Percentiles rank a stretch among this genome's conserved stretches.
phyloP scores from a whole-genome alignment of 2,329 filamentous ascomycete genomes.

The Nothopassalora personata region DNA sequence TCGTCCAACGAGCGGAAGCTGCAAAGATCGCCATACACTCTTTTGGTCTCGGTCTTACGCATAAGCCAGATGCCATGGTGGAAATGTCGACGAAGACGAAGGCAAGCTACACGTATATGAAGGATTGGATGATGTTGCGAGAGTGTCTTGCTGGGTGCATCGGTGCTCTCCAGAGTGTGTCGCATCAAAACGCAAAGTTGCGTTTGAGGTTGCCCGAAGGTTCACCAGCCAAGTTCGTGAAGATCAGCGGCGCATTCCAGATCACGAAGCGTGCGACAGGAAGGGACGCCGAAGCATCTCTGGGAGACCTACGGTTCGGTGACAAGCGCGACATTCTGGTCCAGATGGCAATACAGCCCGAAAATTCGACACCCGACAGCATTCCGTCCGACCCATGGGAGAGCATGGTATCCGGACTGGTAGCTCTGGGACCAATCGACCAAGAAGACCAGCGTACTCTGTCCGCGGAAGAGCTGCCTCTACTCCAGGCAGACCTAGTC shows the following conservation, averaged over 20 bases:
- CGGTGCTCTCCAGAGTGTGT: conserved; percentile 84
- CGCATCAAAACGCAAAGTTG: conserved; percentile 97
- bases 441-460: conserved; percentile 75
- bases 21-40: conserved; percentile 98
- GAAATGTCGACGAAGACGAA: conserved; percentile 93
- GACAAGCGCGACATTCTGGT: conserved; percentile 94
- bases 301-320: conserved; percentile 89
- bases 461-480: conserved; percentile 88
- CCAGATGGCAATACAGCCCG: conserved; percentile 85
- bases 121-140: conserved; percentile 99
- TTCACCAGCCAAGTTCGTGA: conserved; percentile 95
- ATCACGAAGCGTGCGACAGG: conserved; percentile 95
- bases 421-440: conserved; percentile 82
- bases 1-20: conserved; percentile 91
- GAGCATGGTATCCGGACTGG: conserved; percentile 88
- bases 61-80: conserved; percentile 98
- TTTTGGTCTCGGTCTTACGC: conserved; percentile 90
- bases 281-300: conserved; percentile 82
- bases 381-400: conserved; percentile 95
- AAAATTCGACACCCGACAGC: conserved; percentile 74
- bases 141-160: conserved; percentile 93
- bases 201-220: conserved; percentile 92
- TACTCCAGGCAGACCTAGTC: conserved; percentile 89
- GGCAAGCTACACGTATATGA: conserved; percentile 95
- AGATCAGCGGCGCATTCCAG: conserved; percentile 93